Base-by-base conservation (phyloP, 257 asterid species). In the Leonotis leonurus region DNA sequence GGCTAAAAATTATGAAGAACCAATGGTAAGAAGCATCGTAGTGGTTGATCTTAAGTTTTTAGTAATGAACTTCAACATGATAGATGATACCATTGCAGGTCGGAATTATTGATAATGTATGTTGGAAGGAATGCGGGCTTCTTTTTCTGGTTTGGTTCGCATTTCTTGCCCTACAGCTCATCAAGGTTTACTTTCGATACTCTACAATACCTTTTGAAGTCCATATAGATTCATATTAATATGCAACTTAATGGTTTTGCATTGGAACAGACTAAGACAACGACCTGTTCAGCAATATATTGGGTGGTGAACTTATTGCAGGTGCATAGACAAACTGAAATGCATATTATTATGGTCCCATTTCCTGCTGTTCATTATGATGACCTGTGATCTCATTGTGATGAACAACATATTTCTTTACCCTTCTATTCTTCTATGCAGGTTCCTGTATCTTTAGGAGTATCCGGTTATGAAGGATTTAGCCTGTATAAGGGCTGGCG, bases 221-320 rank as follows among this genome's bases (percentile, higher is more conserved):
- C 64, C 36, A 32, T 60, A 20, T 32, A 3, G 41, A 49, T 41
- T 60, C 29, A n/a, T 54, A 30, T 6, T 44, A 36, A 17, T 48
- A 8, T 10, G 48, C 62, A 25, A 64, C 72, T 65, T 55, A 65
- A 67, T 21, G 52, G 13, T 60, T 16, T 56, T 52, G 46, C 63
- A 55, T 62, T 78, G 69, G 35, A 77, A 72, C 94, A 92, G 99
- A 78, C 78, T 29, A 67, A 82, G 50, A 73, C 85, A 14, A 8
- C 77, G 11, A 81, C 90, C 21, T 92, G 99, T 74, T 78, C 99
- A 1, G 60, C 75, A 17, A 4, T 53, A 62, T 92, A 84, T 77
- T 92, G 99, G 99, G 85, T 73, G 78, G 83, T 89, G 74, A 92
- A 92, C 82, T 80, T 92, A 77, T 70, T 89, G 37, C 99, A 92